Conservation (phyloP, 1,284 basidiomycete species). For the Microbotryomycetes sp. region DNA sequence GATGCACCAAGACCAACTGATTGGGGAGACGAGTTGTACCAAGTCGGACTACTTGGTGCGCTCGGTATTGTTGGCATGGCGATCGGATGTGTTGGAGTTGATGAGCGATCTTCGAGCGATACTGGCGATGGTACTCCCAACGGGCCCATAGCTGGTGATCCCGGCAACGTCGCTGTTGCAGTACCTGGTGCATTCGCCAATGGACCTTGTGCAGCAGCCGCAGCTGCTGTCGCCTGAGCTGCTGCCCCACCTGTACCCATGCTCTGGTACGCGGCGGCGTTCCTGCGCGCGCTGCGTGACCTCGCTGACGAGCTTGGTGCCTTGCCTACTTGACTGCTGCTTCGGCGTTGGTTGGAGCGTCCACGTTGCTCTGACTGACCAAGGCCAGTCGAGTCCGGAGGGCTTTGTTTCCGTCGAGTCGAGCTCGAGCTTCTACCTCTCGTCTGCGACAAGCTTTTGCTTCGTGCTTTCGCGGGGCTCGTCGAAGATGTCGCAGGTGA, state of each 20-base stretch:
- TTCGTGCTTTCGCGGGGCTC: neutral
- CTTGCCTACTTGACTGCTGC: constrained; percentile 18
- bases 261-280: constrained; percentile 16
- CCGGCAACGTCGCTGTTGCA: neutral
- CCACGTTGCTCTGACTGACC: neutral
- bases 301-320: constrained; percentile 23
- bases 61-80: neutral
- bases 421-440: neutral
- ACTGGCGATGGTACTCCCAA: neutral
- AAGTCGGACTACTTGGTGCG: neutral
- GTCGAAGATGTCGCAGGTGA: neutral
- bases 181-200: neutral
- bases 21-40: neutral
- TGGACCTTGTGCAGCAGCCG: neutral
- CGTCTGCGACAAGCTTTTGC: neutral
- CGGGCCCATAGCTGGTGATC: neutral
- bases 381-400: neutral
- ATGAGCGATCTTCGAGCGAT: neutral
- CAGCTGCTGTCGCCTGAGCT: neutral
- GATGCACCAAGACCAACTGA: neutral
- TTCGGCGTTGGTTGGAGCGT: neutral
- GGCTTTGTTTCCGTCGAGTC: neutral
- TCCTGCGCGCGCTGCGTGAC: constrained; percentile 18
- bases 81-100: neutral
- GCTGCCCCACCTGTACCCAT: neutral